Base-by-base conservation (phyloP, 2,329 filamentous ascomycete species). In the Exophiala phaeomuriformis region DNA sequence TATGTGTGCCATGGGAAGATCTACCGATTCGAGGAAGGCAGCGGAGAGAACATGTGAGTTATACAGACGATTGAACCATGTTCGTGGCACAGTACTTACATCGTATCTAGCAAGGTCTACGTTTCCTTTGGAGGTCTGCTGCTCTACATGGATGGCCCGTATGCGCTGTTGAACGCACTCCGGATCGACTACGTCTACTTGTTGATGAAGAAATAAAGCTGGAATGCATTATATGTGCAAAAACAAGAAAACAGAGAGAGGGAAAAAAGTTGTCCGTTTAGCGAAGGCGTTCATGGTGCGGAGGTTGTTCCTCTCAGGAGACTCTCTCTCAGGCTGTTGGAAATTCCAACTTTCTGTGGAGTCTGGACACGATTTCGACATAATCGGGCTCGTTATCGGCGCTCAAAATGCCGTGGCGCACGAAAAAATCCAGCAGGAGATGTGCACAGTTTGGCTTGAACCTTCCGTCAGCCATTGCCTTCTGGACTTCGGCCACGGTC, bases 361-460 rank as follows among this genome's bases (percentile, higher is more conserved):
- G 72, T 66, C 88, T 81, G 54, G 77, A 75, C 57, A 81, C 75
- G 63, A 97, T 90, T 71, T 90, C 84, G 58, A 85, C 76, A 66
- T 85, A 90, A 64, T 91, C 75, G 47, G 79, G 78, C 72, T 97
- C 90, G 66, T 90, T 88, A 63, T 87, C 86, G 41, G 75, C 70
- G 5, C 85, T 94, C 65, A 96, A 66, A 57, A 95, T 81, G 0
- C 88, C 86, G 69, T 90, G 88, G 49, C 91, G 80, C 61, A 95
- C 77, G 67, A 98, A 87, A 72, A 97, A 98, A 68, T 97, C 90
- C 43, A 96, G 71, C 67, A 93, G 72, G 45, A 95, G 81, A 53
- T 93, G 68, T 9, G 87, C 85, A 69, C 90, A 96, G 68, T 97
- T 97, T 1, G 90, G 86, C 75, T 98, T 98, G 75, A 91, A 98